Base-by-base conservation (phyloP, 1,139 yeast genomes). In the Pichia cactophila region DNA sequence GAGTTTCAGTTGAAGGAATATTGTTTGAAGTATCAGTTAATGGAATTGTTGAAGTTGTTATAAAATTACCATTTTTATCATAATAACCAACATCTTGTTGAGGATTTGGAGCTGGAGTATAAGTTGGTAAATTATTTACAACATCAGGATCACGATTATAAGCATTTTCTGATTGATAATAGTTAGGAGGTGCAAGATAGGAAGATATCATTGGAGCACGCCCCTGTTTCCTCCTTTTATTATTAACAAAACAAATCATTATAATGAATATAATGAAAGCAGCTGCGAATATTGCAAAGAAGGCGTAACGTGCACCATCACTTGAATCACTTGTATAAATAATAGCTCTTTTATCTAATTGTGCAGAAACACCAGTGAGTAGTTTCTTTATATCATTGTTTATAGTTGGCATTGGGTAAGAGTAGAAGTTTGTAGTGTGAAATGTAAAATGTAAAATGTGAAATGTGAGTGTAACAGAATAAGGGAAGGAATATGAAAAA, bases 181-280 rank as follows among this genome's bases (percentile, higher is more conserved):
- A 88, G n/a, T 85, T 74, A 0, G 96, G 96, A 4, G 96, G 96
- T 0, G 95, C 83, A 74, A 89, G 77, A 94, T 96, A 89, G 10
- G 87, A 79, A 1, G 97, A 88, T 52, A 81, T 74, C 4, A 88
- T 72, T 0, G 97, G 96, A 33, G 73, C 74, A 40, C 72, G 70
- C 6, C 97, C 97, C 40, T 69, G 66, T 36, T 64, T 71, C 2
- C 77, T 70, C 61, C 96, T 73, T 51, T 74, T 72, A 47, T 74
- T 75, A 58, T 88, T 86, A 37, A 81, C 73, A 40, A 79, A 62
- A 17, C 88, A 65, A 2, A 81, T 75, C 36, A 80, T 73, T 1
- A 78, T 37, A 8, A 85, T 62, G 2, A 78, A 75, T 2, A 78
- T 58, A 3, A 77, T 43, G 2, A 83, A 61, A 9, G 80, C 71